A percentile compares a stretch with the other conserved stretches of the same genome.
phyloP scores from a whole-genome alignment of 2,329 filamentous ascomycete species.

The Apiospora phragmitis region DNA sequence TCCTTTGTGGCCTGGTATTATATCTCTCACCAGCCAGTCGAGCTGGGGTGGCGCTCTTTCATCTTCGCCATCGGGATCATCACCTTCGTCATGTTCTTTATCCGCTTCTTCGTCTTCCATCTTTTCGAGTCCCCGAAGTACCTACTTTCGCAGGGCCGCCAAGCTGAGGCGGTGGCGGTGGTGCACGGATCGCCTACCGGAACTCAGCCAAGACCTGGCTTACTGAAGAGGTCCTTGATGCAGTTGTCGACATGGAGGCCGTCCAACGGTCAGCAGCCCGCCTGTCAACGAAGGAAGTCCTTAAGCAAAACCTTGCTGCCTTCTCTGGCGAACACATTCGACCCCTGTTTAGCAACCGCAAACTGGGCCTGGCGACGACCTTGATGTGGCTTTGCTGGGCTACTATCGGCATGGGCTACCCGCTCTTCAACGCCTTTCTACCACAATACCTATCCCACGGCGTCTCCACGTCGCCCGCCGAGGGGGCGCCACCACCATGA shows the following conservation, averaged over 20 bases:
- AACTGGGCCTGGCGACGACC: conserved; percentile 50
- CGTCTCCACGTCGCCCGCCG: conserved; percentile 35
- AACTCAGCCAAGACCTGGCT: conserved; percentile 74
- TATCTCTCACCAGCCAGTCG: conserved; percentile 66
- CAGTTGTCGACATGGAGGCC: conserved; percentile 48
- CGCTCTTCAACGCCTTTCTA: conserved; percentile 88
- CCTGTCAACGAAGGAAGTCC: conserved; percentile 39
- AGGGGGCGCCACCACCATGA: conserved; percentile 23
- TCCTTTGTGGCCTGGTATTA: conserved; percentile 75
- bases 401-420: conserved; percentile 82
- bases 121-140: conserved; percentile 87
- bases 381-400: conserved; percentile 80
- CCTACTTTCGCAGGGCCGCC: conserved; percentile 72
- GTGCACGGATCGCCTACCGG: conserved; percentile 76
- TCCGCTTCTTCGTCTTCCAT: conserved; percentile 78
- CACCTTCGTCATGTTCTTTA: conserved; percentile 75
- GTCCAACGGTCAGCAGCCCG: conserved; percentile 21
- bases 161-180: conserved; percentile 77
- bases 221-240: conserved; percentile 66
- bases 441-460: conserved; percentile 77
- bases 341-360: conserved; percentile 62
- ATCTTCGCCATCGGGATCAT: conserved; percentile 69
- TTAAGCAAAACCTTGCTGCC: conserved; percentile 60
- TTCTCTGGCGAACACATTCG: conserved; percentile 69
- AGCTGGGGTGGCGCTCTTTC: conserved; percentile 78